A percentile compares a stretch with the other conserved stretches of the same genome.
These are phyloP conservation scores for Tuber magnatum DNA, from an alignment of 495 filamentous ascomycete genomes.

Conservation along the genomic window DNA sequence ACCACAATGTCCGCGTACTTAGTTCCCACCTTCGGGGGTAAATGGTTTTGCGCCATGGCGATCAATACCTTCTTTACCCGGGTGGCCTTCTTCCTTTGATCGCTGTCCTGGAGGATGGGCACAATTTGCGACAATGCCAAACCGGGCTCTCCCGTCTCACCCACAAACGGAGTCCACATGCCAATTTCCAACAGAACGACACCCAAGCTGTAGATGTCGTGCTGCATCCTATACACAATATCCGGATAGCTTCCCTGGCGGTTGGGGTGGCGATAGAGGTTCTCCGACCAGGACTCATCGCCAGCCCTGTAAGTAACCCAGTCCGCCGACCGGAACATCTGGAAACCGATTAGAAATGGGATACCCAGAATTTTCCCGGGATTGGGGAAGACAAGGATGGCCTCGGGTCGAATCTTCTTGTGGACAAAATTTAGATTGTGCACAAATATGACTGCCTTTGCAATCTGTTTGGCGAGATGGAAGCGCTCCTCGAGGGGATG, in stretches of 20 bases:
- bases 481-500: slow-evolving; percentile 41
- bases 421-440: slow-evolving; percentile 52
- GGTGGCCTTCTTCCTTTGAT: slow-evolving; percentile 21
- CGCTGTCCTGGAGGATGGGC: slow-evolving; percentile 16
- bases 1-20: slow-evolving; percentile 48
- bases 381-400: slow-evolving; percentile 45
- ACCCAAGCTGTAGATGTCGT: slow-evolving; percentile 61
- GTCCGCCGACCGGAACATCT: slow-evolving; percentile 46
- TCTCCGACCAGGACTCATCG: slow-evolving; percentile 45
- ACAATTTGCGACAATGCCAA: not conserved
- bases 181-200: slow-evolving; percentile 58
- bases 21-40: slow-evolving; percentile 49
- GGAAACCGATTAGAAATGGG: slow-evolving; percentile 50
- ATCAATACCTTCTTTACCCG: slow-evolving; percentile 45
- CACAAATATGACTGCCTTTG: slow-evolving; percentile 46
- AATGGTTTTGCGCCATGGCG: slow-evolving; percentile 39
- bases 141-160: not conserved
- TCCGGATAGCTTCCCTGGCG: slow-evolving; percentile 46
- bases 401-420: slow-evolving; percentile 54
- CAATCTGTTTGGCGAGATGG: slow-evolving; percentile 46
- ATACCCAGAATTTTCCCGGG: slow-evolving; percentile 22
- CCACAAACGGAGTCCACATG: slow-evolving; percentile 50
- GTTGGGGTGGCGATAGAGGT: slow-evolving; percentile 54
- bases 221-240: slow-evolving; percentile 51
- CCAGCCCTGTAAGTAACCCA: slow-evolving; percentile 43